A percentile compares a stretch with the other conserved stretches of the same genome.
These are phyloP conservation scores for Termitomyces sp. DNA, from an alignment of 768 basidiomycete genomes.

Conservation along the genomic window DNA sequence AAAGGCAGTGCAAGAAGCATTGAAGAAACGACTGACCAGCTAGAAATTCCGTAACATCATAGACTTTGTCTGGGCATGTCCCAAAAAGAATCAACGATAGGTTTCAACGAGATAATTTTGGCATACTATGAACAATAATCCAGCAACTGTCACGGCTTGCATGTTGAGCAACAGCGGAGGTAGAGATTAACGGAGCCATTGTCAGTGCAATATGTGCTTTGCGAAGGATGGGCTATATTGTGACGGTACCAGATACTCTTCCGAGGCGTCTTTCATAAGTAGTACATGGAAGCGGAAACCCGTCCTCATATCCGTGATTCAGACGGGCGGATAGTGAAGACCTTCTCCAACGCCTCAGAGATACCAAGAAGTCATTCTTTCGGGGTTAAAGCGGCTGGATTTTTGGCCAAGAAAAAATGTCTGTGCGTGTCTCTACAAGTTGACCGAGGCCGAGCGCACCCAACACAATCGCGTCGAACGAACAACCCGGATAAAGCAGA, in stretches of 20 bases:
- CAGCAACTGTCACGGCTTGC: background rate
- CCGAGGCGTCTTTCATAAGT: background rate
- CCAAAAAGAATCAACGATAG: background rate
- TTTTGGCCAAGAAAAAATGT: background rate
- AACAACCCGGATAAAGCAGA: background rate
- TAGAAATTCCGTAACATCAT: conserved; percentile 72
- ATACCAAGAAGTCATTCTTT: background rate
- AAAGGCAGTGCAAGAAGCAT: background rate
- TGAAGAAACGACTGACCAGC: conserved; percentile 20
- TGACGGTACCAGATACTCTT: too few species aligned
- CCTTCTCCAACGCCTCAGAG: background rate
- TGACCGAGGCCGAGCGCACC: background rate
- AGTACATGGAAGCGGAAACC: background rate
- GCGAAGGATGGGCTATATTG: background rate
- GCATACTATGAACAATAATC: background rate
- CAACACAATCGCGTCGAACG: too few species aligned
- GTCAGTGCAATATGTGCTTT: background rate
- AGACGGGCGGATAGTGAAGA: background rate
- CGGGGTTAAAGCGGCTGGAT: background rate
- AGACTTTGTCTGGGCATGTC: conserved; percentile 50
- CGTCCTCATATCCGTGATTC: background rate
- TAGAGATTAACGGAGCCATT: background rate
- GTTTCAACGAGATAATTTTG: background rate
- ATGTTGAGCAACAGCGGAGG: background rate
- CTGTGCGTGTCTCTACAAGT: background rate